phyloP scores from a whole-genome alignment of 768 basidiomycete genomes.

The Suillus variegatus region DNA sequence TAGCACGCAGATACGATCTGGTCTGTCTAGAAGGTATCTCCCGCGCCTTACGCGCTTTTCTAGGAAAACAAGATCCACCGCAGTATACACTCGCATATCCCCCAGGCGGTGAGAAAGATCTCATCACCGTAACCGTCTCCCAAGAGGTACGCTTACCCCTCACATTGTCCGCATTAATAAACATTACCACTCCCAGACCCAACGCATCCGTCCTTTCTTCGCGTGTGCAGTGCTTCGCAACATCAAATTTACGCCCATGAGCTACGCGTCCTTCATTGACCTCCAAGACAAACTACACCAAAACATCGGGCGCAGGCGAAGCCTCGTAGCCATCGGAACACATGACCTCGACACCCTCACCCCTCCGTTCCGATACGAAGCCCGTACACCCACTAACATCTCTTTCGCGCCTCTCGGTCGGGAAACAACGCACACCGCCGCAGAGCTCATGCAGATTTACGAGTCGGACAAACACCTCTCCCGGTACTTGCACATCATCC shows the following conservation, averaged over 20 bases:
- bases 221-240: conserved; percentile 91
- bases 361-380: conserved; percentile 87
- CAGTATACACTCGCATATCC: conserved; percentile 76
- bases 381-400: conserved; percentile 81
- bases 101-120: conserved; percentile 59
- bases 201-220: conserved; percentile 85
- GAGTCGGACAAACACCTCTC: conserved; percentile 96
- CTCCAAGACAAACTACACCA: conserved; percentile 99
- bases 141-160: conserved; percentile 59
- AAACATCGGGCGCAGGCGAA: conserved; percentile 88
- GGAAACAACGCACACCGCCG: conserved; percentile 75
- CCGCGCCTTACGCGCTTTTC: conserved; percentile 80
- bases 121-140: conserved; percentile 68
- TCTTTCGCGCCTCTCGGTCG: conserved; percentile 90
- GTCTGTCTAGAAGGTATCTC: conserved; percentile 97
- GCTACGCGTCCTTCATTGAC: conserved; percentile 97
- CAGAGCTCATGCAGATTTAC: conserved; percentile 90
- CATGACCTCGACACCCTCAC: conserved; percentile 92
- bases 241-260: conserved; percentile 81
- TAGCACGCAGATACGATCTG: conserved; percentile 80
- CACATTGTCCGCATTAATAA: neutral
- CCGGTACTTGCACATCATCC: conserved; percentile 89
- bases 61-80: conserved; percentile 67
- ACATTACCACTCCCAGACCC: conserved; percentile 49
- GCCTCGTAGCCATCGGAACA: conserved; percentile 94